phyloP scores from a whole-genome alignment of 164 flowering plant species.

The Euptelea pleiosperma region DNA sequence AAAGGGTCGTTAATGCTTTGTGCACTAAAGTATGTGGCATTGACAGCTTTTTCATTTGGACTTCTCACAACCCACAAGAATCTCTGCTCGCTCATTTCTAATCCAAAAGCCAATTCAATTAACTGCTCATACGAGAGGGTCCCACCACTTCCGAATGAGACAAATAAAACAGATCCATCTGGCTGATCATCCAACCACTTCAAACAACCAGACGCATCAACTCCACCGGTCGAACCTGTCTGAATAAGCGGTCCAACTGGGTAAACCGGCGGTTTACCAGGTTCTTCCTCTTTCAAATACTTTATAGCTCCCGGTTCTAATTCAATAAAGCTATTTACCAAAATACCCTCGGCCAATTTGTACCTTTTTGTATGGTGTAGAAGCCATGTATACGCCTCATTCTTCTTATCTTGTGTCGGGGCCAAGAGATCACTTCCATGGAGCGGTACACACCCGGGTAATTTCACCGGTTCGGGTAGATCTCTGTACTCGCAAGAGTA shows the following conservation, averaged over 20 bases:
- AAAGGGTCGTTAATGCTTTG: constrained; percentile 19
- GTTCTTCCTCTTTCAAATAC: constrained; percentile 13
- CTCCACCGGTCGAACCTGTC: neutral
- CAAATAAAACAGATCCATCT: constrained; percentile 30
- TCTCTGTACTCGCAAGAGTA: constrained; percentile 26
- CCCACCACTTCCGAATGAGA: constrained; percentile 47
- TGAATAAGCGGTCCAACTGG: constrained; percentile 37
- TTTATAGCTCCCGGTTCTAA: constrained; percentile 24
- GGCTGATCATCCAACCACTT: constrained; percentile 44
- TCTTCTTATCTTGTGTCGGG: constrained; percentile 26
- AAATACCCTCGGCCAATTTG: constrained; percentile 23
- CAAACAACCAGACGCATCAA: constrained; percentile 19
- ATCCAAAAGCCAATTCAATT: constrained; percentile 33
- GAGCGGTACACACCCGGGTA: constrained; percentile 38
- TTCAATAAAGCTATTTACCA: constrained; percentile 26
- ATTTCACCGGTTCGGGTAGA: constrained; percentile 20
- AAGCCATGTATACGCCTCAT: constrained; percentile 25
- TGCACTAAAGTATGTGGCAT: constrained; percentile 18
- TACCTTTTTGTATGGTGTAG: constrained; percentile 14
- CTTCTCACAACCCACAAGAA: constrained; percentile 42
- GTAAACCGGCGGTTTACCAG: constrained; percentile 24
- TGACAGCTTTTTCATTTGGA: constrained; percentile 22
- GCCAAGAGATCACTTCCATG: constrained; percentile 26
- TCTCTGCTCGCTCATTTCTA: constrained; percentile 39
- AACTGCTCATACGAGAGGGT: constrained; percentile 31